These are phyloP conservation scores for Diospyros lotus DNA, from an alignment of 148 eudicot genomes.

Conservation along the genomic window DNA sequence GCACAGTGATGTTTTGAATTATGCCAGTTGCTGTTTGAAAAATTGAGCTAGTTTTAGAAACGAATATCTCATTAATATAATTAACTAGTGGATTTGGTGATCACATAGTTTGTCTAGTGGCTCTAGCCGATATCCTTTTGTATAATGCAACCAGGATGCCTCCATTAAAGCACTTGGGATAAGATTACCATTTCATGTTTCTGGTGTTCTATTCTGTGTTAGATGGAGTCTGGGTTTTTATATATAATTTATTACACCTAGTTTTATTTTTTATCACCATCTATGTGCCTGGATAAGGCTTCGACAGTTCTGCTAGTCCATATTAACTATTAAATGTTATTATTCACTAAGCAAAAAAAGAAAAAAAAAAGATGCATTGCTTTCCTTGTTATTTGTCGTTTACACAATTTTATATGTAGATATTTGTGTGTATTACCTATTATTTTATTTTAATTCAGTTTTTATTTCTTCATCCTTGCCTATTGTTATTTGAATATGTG, in stretches of 20 bases:
- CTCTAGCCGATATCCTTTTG: background rate
- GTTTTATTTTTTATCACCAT: too few relatives aligned
- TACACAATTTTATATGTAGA: too few relatives aligned
- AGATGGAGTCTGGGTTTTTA: too few relatives aligned
- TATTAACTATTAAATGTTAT: too few relatives aligned
- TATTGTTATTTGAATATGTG: background rate
- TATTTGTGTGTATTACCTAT: too few relatives aligned
- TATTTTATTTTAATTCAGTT: background rate
- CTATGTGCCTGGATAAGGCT: too few relatives aligned
- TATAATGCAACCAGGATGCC: background rate
- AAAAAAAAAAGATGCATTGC: too few relatives aligned
- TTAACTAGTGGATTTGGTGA: background rate
- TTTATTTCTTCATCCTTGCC: background rate
- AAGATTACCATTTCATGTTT: background rate
- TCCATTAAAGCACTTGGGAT: background rate
- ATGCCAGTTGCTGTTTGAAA: background rate
- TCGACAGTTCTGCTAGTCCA: too few relatives aligned
- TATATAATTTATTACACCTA: too few relatives aligned
- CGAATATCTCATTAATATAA: background rate
- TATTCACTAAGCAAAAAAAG: too few relatives aligned
- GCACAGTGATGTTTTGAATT: background rate
- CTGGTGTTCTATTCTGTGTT: background rate
- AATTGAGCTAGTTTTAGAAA: background rate
- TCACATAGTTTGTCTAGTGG: background rate
- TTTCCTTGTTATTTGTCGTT: too few relatives aligned